phyloP scores from a whole-genome alignment of 495 filamentous ascomycete species.

The Trichocladium uniseriatum region DNA sequence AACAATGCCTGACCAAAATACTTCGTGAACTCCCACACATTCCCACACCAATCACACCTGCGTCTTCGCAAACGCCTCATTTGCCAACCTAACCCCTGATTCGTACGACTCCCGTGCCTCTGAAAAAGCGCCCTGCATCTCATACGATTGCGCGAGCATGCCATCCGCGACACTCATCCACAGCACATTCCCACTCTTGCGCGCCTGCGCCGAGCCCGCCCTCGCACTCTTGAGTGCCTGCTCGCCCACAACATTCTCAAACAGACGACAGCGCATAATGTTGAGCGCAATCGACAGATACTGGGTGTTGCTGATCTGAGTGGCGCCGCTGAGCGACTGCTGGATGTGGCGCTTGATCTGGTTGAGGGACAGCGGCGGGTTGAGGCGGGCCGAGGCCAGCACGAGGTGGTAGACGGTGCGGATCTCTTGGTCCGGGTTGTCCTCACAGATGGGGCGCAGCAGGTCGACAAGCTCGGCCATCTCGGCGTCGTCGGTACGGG shows the following conservation, averaged over 20 bases:
- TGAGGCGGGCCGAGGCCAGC: conserved; percentile 53
- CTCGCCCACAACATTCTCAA: conserved; percentile 74
- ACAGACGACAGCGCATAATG: conserved; percentile 79
- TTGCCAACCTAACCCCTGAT: conserved; percentile 20
- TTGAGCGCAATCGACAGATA: conserved; percentile 72
- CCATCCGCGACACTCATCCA: conserved; percentile 82
- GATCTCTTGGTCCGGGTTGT: conserved; percentile 63
- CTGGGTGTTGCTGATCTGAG: conserved; percentile 56
- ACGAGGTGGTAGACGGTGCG: conserved; percentile 71
- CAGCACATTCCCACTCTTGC: conserved; percentile 61
- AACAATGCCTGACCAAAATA: background rate
- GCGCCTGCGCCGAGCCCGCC: conserved; percentile 65
- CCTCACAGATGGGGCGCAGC: conserved; percentile 57
- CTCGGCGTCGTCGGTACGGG: conserved; percentile 38
- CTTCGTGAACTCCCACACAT: background rate
- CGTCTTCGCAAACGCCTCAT: conserved; percentile 24
- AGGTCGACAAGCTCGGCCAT: conserved; percentile 50
- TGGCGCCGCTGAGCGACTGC: conserved; percentile 41
- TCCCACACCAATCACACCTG: background rate
- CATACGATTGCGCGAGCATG: conserved; percentile 65
- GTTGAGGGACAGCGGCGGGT: conserved; percentile 47
- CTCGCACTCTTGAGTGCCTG: conserved; percentile 83
- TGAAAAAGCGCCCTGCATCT: conserved; percentile 56
- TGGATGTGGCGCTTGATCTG: conserved; percentile 72
- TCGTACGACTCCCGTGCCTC: conserved; percentile 45